Conservation (phyloP, 2,329 filamentous ascomycete genomes). For the Neofusicoccum sp. region DNA sequence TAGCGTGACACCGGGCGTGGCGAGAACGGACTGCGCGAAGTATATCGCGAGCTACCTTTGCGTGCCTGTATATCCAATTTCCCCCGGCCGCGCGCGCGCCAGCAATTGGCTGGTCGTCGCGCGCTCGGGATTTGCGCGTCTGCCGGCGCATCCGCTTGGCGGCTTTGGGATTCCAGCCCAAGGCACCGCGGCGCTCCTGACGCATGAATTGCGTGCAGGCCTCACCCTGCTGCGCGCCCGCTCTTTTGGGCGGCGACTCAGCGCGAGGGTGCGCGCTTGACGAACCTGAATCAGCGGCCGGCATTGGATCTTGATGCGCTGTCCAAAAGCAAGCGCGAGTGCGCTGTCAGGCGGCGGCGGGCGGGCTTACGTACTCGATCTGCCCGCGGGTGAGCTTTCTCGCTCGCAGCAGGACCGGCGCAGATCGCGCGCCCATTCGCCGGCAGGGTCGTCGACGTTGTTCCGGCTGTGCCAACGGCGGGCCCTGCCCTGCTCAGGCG, state of each 20-base stretch:
- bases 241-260: conserved; percentile 18
- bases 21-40: conserved; percentile 10
- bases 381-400: neutral
- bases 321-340: conserved; percentile 6
- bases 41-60: conserved; percentile 17
- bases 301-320: conserved; percentile 16
- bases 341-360: conserved; percentile 1
- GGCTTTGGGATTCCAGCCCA: conserved; percentile 20
- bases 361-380: too few relatives aligned
- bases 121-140: conserved; percentile 14
- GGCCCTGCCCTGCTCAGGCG: conserved; percentile 3
- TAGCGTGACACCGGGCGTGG: neutral
- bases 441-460: conserved; percentile 16
- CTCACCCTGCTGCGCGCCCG: conserved; percentile 11
- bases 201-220: conserved; percentile 10
- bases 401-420: neutral
- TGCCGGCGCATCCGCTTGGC: conserved; percentile 19
- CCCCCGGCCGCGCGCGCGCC: conserved; percentile 13
- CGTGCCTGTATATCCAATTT: conserved; percentile 20
- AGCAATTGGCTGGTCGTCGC: conserved; percentile 2
- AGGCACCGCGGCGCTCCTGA: conserved; percentile 12
- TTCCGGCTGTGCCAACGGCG: conserved; percentile 12
- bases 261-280: conserved; percentile 12
- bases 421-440: conserved; percentile 11
- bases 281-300: conserved; percentile 17